These are phyloP conservation scores for Colletotrichum spaethianum DNA, from an alignment of 2,329 filamentous ascomycete species.

Conservation along the genomic window DNA sequence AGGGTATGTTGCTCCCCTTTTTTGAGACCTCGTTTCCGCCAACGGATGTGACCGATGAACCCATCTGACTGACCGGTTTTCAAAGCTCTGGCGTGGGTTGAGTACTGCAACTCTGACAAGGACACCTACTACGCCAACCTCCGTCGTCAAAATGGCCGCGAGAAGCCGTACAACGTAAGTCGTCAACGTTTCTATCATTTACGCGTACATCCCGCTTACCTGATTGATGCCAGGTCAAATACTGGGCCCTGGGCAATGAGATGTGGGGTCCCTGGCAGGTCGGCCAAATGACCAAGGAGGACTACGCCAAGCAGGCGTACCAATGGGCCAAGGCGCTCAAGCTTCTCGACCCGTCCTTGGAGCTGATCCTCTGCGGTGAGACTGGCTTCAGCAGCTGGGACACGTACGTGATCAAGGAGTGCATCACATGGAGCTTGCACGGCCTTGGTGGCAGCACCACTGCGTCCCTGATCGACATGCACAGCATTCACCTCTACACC, in stretches of 20 bases:
- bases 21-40: not conserved
- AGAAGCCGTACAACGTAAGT: conserved; percentile 77
- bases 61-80: not conserved
- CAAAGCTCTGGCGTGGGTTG: conserved; percentile 79
- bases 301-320: conserved; percentile 77
- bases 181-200: not conserved
- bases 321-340: conserved; percentile 82
- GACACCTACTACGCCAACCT: conserved; percentile 88
- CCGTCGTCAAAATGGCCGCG: conserved; percentile 80
- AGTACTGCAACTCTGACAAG: conserved; percentile 86
- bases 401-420: conserved; percentile 79
- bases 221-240: conserved; percentile 71
- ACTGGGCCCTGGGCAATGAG: conserved; percentile 89
- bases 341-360: conserved; percentile 77
- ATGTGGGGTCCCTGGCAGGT: conserved; percentile 78
- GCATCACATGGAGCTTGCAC: conserved; percentile 61
- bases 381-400: conserved; percentile 81
- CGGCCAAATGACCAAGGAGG: conserved; percentile 77
- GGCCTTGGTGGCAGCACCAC: conserved; percentile 51
- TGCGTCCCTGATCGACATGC: conserved; percentile 77
- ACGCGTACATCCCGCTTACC: conserved; percentile 7
- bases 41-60: not conserved
- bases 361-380: conserved; percentile 82
- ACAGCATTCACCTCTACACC: conserved; percentile 86
- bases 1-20: conserved; percentile 45